A percentile compares a stretch with the other conserved stretches of the same genome.
These are phyloP conservation scores for Lycium barbarum DNA, from an alignment of 257 asterid genomes.

Conservation along the genomic window DNA sequence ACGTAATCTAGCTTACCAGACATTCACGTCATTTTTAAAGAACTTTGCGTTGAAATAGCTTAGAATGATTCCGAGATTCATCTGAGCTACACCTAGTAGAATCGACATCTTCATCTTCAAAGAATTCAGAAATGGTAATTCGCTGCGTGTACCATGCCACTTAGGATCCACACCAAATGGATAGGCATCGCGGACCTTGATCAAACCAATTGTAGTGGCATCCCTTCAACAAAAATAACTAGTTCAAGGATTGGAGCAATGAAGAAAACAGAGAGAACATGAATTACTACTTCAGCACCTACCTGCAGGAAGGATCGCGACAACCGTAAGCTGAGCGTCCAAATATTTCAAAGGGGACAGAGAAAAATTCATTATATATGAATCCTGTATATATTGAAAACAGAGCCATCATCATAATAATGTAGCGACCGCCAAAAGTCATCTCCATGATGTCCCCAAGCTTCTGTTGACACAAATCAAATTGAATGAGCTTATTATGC, in stretches of 20 bases:
- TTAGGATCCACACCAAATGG: constrained; percentile 74
- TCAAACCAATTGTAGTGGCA: constrained; percentile 56
- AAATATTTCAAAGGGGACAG: constrained; percentile 68
- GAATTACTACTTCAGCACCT: constrained; percentile 40
- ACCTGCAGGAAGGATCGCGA: constrained; percentile 65
- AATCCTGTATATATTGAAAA: constrained; percentile 75
- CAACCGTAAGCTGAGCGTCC: constrained; percentile 67
- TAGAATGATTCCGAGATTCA: constrained; percentile 70
- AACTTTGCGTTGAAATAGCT: constrained; percentile 66
- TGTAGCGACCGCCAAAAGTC: constrained; percentile 76
- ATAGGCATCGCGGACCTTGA: constrained; percentile 57
- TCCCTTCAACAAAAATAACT: constrained; percentile 46
- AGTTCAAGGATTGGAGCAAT: constrained; percentile 23
- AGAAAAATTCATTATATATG: constrained; percentile 65
- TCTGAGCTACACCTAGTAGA: constrained; percentile 65
- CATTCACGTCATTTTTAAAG: constrained; percentile 51
- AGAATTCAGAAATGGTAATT: constrained; percentile 71
- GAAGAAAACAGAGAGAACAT: not conserved
- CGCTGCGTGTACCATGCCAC: constrained; percentile 74
- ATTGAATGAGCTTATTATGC: constrained; percentile 24
- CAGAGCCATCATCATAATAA: constrained; percentile 70
- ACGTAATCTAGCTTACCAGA: constrained; percentile 48
- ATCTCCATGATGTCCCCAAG: constrained; percentile 77
- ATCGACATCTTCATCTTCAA: constrained; percentile 80
- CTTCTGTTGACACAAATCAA: constrained; percentile 48